These are phyloP conservation scores for Panellus pusillus DNA, from an alignment of 768 basidiomycete species.

Conservation along the genomic window DNA sequence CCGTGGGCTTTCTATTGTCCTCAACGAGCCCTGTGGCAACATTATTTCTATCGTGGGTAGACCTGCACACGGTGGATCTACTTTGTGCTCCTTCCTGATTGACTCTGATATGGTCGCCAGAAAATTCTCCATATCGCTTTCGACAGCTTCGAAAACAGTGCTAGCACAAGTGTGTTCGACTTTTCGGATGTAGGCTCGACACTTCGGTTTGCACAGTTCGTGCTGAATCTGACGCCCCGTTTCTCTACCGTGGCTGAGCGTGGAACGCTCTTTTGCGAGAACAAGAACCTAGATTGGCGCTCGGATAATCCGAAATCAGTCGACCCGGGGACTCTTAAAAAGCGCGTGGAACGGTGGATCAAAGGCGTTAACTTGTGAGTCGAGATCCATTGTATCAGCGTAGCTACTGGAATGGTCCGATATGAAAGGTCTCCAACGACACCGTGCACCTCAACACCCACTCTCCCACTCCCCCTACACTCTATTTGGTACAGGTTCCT, in stretches of 20 bases:
- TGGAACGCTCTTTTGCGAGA: not conserved
- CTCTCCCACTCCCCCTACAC: too few relatives aligned
- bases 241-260: not conserved
- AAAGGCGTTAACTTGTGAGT: not conserved
- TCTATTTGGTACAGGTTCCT: too few relatives aligned
- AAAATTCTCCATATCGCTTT: not conserved
- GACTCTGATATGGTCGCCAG: not conserved
- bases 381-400: too few relatives aligned
- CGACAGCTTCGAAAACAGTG: not conserved
- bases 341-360: constrained; percentile 7
- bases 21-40: not conserved
- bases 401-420: not conserved
- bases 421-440: not conserved
- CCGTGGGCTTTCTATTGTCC: not conserved
- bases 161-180: not conserved
- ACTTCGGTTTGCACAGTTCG: constrained; percentile 2
- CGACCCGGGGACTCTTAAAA: not conserved
- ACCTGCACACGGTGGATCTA: not conserved
- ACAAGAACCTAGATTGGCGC: constrained; percentile 12
- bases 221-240: not conserved
- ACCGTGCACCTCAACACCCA: not conserved
- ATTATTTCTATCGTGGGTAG: not conserved
- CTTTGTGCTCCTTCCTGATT: not conserved
- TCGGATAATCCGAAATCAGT: not conserved
- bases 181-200: not conserved